Base-by-base conservation (phyloP, 2,329 filamentous ascomycete genomes). In the Gremmenia infestans region DNA sequence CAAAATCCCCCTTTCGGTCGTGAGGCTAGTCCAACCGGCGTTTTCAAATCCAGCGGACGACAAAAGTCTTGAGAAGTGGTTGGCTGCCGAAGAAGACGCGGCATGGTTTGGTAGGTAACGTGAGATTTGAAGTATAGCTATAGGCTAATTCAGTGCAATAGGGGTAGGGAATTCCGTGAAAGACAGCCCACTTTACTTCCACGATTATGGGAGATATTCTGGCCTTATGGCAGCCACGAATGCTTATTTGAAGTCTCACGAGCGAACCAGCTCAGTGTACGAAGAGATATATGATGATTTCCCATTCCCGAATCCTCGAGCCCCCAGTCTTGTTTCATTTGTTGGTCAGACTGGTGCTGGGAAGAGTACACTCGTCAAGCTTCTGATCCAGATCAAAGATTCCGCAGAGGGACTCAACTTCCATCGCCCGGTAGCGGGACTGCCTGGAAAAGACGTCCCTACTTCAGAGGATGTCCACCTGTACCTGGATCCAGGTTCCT, bases 141-240 rank as follows among this genome's bases (percentile, higher is more conserved):
- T 17, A 28, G 7, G 25, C 25, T 48, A 4, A 25, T 15, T 28
- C 25, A 48, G 11, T 9, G 46, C 2, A 48, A 28, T 28, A 48
- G 46, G 46, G 22, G 25, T 48, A 14, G 25, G 25, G 19, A 25
- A 23, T 25, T 17, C 14, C 17, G 15, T 23, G 15, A 23, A 46
- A 28, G 61, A 60, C 5, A 69, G 63, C 15, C 59, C 66, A 14
- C 68, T 68, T 0, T 64, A 68, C 3, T 72, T 76, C 54, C 67
- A 72, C 49, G 74, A 76, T 56, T 73, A 72, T 65, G 76, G 75
- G 7, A 70, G 75, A 36, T 78, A 76, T 66, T 71, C 73, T 5
- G 66, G 67, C 2, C 70, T 78, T 50, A 75, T 78, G 70, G 67
- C 65, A 37, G 25, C 37, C 37, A 40, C 37, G 9, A 17, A 14